Evolutionary conservation across 768 basidiomycete species (phyloP), one percentile per base, ranked within the genome.

Genomic region (Cystofilobasidium macerans): DNA sequence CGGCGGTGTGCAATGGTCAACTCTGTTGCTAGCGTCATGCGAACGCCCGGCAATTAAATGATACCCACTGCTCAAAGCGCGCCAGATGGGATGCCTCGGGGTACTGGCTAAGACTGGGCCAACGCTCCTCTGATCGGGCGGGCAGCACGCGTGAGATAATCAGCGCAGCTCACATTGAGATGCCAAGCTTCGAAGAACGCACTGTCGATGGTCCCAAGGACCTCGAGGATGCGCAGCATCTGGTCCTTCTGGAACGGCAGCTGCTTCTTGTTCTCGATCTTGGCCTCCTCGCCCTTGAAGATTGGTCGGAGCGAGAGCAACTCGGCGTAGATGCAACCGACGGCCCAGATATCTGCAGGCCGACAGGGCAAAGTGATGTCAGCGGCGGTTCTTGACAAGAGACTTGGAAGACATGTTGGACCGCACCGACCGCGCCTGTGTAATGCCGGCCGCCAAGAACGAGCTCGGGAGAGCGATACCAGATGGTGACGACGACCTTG

Each of bases 231-330:
- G 77, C 90, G 93, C 32, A 88, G 77, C 67, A 98, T 81, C 72
- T 99, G 95, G 75, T 98, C 95, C 64, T 86, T 81, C 75, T 99
- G 95, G 75, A 98, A 99, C 0, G 95, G 95, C 0, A 98, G 86
- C 67, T 89, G 91, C 80, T 98, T 98, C 80, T 97, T 94, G n/a
- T 66, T 72, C 74, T 98, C 95, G 48, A 97, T 76, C 76, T 99
- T 98, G 1, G 95, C 95, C 77, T 98, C 95, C 75, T 99, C 95
- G 14, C 94, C 95, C 75, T 99, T 99, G 81, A 98, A 98, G 70
- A 99, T 98, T 1, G 95, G 95, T 28, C 94, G 79, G 54, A 98
- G 77, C 69, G 89, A 91, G 1, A 95, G 85, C 24, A 99, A 78
- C 77, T 99, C 95, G 0, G 93, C 95, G 78, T 94, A 86, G 51